Conservation (phyloP, 2,329 filamentous ascomycete genomes). For the Pestalotiopsis sp. region DNA sequence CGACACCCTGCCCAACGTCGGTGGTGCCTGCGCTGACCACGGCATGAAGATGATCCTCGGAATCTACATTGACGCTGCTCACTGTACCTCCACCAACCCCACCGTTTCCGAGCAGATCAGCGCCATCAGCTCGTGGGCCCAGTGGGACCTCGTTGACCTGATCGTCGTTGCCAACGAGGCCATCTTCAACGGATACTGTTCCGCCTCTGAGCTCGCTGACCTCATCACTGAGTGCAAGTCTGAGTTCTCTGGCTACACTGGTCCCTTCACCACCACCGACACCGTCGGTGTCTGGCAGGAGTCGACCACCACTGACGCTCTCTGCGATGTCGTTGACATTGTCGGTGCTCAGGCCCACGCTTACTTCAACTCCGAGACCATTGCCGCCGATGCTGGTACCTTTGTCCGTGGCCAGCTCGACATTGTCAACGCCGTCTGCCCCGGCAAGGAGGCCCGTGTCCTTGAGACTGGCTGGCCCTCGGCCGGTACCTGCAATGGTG, state of each 20-base stretch:
- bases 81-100: slow-evolving; percentile 59
- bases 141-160: slow-evolving; percentile 78
- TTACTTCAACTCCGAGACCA: slow-evolving; percentile 81
- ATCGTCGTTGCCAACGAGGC: slow-evolving; percentile 92
- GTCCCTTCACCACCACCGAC: slow-evolving; percentile 83
- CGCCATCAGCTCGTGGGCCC: slow-evolving; percentile 71
- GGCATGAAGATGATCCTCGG: slow-evolving; percentile 83
- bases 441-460: slow-evolving; percentile 74
- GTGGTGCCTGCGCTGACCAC: slow-evolving; percentile 65
- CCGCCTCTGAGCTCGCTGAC: slow-evolving; percentile 63
- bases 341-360: slow-evolving; percentile 88
- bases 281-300: slow-evolving; percentile 78
- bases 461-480: slow-evolving; percentile 92
- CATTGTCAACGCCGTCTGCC: slow-evolving; percentile 71
- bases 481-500: slow-evolving; percentile 69
- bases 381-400: slow-evolving; percentile 67
- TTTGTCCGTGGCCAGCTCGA: slow-evolving; percentile 78
- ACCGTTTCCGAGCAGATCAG: slow-evolving; percentile 74
- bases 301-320: slow-evolving; percentile 53
- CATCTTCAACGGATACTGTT: slow-evolving; percentile 73
- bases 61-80: slow-evolving; percentile 76
- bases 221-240: slow-evolving; percentile 73
- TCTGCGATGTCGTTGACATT: slow-evolving; percentile 79
- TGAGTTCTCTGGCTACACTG: slow-evolving; percentile 74
- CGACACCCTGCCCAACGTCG: slow-evolving; percentile 76